Percentiles rank a stretch among this genome's conserved stretches.
Conservation (phyloP, 768 basidiomycete genomes). For the Hericium coralloides region DNA sequence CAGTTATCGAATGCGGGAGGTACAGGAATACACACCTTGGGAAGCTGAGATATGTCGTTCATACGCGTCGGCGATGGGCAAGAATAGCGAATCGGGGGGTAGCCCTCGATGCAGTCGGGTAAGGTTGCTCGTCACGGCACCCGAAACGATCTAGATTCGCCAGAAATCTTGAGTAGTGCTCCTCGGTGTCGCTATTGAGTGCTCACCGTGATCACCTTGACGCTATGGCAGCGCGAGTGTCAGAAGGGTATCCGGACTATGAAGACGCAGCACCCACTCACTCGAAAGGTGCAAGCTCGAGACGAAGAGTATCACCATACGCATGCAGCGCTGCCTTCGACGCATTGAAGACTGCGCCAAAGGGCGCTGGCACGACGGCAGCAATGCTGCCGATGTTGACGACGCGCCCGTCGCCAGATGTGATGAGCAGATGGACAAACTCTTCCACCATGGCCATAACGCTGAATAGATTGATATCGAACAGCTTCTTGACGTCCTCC, state of each 20-base stretch:
- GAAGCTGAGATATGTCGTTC: background rate
- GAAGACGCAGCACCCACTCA: background rate
- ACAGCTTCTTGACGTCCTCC: conserved; percentile 16
- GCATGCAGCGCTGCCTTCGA: conserved; percentile 26
- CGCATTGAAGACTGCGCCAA: conserved; percentile 22
- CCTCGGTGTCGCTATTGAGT: no score
- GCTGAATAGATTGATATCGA: conserved; percentile 26
- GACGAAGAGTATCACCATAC: conserved; percentile 23
- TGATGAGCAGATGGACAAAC: conserved; percentile 22
- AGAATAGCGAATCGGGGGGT: background rate
- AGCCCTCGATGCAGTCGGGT: background rate
- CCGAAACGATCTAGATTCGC: background rate
- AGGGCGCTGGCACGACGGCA: conserved; percentile 22
- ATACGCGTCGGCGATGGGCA: background rate
- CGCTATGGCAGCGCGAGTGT: no score
- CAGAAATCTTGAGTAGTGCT: no score
- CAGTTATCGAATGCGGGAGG: background rate
- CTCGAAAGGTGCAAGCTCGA: conserved; percentile 27
- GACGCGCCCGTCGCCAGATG: conserved; percentile 19
- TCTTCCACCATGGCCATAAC: conserved; percentile 26
- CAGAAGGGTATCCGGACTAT: no score
- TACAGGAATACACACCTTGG: background rate
- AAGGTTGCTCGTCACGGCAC: background rate
- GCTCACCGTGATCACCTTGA: no score
- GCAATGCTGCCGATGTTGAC: conserved; percentile 23